A percentile compares a stretch with the other conserved stretches of the same genome.
These are phyloP conservation scores for Teunomyces stri DNA, from an alignment of 805 yeast genomes.

Conservation along the genomic window DNA sequence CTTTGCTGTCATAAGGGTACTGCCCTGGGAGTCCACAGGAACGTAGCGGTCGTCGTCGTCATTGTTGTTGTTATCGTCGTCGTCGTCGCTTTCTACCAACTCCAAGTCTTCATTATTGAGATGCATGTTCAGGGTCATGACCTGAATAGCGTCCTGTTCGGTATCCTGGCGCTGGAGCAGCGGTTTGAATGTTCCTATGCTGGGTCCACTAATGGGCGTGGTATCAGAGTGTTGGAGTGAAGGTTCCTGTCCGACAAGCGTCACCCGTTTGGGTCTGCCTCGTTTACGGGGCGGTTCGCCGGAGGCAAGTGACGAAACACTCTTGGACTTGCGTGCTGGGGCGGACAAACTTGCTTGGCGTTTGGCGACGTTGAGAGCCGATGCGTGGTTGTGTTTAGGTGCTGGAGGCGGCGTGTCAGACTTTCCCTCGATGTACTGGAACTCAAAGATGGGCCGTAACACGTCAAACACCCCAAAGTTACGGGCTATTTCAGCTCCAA, in stretches of 20 bases:
- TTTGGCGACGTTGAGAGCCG: constrained; percentile 41
- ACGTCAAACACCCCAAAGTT: constrained; percentile 47
- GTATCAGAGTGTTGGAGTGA: constrained; percentile 32
- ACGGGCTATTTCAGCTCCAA: constrained; percentile 40
- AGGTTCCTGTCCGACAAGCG: constrained; percentile 23
- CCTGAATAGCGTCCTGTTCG: constrained; percentile 37
- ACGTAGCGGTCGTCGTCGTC: constrained; percentile 11
- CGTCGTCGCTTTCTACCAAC: constrained; percentile 33
- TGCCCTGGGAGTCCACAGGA: constrained; percentile 16
- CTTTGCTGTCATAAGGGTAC: constrained; percentile 36
- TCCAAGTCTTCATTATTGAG: constrained; percentile 39
- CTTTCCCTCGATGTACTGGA: constrained; percentile 39
- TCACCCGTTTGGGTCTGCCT: constrained; percentile 37
- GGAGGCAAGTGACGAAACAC: constrained; percentile 11
- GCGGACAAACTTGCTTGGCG: constrained; percentile 19
- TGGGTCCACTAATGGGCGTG: constrained; percentile 33
- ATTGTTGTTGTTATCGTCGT: constrained; percentile 22
- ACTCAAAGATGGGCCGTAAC: constrained; percentile 33
- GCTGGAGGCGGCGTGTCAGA: constrained; percentile 45
- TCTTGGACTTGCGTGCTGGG: constrained; percentile 14
- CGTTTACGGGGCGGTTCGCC: constrained; percentile 34
- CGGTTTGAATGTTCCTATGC: constrained; percentile 29
- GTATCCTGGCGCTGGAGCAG: constrained; percentile 30
- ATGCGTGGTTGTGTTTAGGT: constrained; percentile 45
- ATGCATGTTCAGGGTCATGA: constrained; percentile 31